These are phyloP conservation scores for Venturia nashicola DNA, from an alignment of 2,329 filamentous ascomycete species.

Conservation along the genomic window DNA sequence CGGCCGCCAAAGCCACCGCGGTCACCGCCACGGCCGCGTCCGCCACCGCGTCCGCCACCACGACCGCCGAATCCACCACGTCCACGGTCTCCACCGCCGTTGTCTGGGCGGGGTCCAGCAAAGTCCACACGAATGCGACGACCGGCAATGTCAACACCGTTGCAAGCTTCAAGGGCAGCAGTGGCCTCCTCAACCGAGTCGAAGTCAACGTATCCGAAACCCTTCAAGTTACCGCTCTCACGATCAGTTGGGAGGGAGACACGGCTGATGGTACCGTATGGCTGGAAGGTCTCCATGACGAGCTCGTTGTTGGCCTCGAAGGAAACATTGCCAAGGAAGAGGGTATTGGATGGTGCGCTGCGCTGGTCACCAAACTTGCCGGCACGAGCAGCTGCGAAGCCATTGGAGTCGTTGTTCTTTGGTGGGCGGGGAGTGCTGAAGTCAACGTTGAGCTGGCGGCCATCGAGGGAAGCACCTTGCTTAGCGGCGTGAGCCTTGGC, in stretches of 20 bases:
- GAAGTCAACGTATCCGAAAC: constrained; percentile 86
- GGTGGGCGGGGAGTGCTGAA: constrained; percentile 57
- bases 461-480: constrained; percentile 62
- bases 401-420: constrained; percentile 24
- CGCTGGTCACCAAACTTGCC: constrained; percentile 64
- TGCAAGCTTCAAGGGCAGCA: constrained; percentile 55
- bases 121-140: constrained; percentile 76
- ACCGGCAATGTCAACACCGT: constrained; percentile 58
- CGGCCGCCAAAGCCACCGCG: constrained; percentile 40
- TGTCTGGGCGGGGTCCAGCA: constrained; percentile 53
- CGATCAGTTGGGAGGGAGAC: constrained; percentile 82
- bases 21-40: constrained; percentile 24
- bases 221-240: constrained; percentile 75
- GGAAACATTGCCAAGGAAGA: constrained; percentile 85
- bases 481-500: constrained; percentile 53
- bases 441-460: constrained; percentile 66
- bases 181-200: constrained; percentile 71
- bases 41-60: constrained; percentile 31
- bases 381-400: constrained; percentile 41
- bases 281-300: constrained; percentile 61
- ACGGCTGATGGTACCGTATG: constrained; percentile 58
- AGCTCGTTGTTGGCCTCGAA: constrained; percentile 71
- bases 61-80: constrained; percentile 40
- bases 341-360: constrained; percentile 70
- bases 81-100: constrained; percentile 27